Conservation (phyloP, 306 rosid species). For the Macrotyloma uniflorum region DNA sequence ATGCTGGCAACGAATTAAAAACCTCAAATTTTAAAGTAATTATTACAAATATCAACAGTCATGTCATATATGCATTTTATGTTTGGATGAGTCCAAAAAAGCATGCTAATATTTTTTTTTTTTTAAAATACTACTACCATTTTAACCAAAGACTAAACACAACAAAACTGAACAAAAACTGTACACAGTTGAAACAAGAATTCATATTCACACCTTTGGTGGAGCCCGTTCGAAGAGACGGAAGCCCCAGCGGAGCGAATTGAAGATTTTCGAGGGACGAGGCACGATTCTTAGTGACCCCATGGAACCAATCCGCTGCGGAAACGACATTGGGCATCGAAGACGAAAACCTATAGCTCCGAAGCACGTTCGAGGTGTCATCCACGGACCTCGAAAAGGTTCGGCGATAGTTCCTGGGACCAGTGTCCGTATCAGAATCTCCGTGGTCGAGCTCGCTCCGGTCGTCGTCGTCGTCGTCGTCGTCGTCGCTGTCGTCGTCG, state of each 20-base stretch:
- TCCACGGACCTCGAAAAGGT: conserved; percentile 49
- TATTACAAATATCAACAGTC: not conserved
- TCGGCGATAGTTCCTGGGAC: conserved; percentile 33
- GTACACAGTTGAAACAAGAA: not conserved
- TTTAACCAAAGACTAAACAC: not conserved
- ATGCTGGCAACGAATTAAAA: not conserved
- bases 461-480: conserved; percentile 35
- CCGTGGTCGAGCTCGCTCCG: conserved; percentile 37
- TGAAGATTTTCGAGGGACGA: conserved; percentile 60
- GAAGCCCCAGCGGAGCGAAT: conserved; percentile 58
- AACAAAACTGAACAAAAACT: not conserved
- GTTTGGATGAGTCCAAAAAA: not conserved
- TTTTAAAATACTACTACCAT: no score
- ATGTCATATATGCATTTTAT: not conserved
- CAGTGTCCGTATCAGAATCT: conserved; percentile 25
- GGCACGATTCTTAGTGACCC: conserved; percentile 39
- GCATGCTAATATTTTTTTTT: not conserved
- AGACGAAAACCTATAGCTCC: conserved; percentile 54
- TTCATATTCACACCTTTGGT: conserved; percentile 45
- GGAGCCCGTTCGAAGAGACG: conserved; percentile 49
- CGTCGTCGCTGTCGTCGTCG: not conserved
- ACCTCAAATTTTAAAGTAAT: not conserved
- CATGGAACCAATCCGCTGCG: conserved; percentile 47
- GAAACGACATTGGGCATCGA: conserved; percentile 69
- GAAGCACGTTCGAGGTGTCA: conserved; percentile 44